Conservation (phyloP, 2,329 filamentous ascomycete species). For the Colletotrichum sidae region DNA sequence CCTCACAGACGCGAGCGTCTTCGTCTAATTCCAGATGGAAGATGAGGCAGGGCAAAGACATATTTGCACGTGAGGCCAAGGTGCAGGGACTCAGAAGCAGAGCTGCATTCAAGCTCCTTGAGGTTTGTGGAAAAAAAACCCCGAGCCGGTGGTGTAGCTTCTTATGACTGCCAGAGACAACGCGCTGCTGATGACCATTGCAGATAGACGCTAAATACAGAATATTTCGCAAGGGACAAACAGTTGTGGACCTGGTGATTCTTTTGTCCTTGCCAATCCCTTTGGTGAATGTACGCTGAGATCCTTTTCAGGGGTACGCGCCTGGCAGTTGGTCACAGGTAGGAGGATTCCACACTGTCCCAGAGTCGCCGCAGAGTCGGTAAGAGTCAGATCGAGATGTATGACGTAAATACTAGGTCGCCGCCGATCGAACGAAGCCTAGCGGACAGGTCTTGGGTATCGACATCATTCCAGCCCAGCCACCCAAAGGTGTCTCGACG, state of each 20-base stretch:
- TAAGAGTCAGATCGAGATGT: slow-evolving; percentile 1
- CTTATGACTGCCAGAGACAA: background rate
- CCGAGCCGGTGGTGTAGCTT: background rate
- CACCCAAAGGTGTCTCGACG: slow-evolving; percentile 89
- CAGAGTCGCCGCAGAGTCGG: too few relatives aligned
- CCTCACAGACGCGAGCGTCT: slow-evolving; percentile 42
- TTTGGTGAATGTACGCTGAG: background rate
- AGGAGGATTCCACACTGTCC: slow-evolving; percentile 36
- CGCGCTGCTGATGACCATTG: slow-evolving; percentile 15
- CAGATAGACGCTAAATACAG: slow-evolving; percentile 86
- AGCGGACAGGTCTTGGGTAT: slow-evolving; percentile 87
- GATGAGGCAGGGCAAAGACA: slow-evolving; percentile 79
- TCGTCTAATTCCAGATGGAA: slow-evolving; percentile 85
- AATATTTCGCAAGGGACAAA: slow-evolving; percentile 83
- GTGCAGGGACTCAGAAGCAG: slow-evolving; percentile 87
- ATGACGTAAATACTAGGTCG: slow-evolving; percentile 69
- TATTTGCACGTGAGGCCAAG: slow-evolving; percentile 79
- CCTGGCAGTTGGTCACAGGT: slow-evolving; percentile 80
- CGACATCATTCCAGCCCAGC: slow-evolving; percentile 92
- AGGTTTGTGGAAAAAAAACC: slow-evolving; percentile 63
- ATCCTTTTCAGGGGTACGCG: slow-evolving; percentile 74
- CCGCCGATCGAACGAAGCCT: slow-evolving; percentile 80
- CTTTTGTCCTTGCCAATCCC: background rate
- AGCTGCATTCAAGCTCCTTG: slow-evolving; percentile 91
- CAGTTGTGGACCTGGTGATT: slow-evolving; percentile 85